These are phyloP conservation scores for Suhomyces canberraensis DNA, from an alignment of 805 yeast species.

Conservation along the genomic window DNA sequence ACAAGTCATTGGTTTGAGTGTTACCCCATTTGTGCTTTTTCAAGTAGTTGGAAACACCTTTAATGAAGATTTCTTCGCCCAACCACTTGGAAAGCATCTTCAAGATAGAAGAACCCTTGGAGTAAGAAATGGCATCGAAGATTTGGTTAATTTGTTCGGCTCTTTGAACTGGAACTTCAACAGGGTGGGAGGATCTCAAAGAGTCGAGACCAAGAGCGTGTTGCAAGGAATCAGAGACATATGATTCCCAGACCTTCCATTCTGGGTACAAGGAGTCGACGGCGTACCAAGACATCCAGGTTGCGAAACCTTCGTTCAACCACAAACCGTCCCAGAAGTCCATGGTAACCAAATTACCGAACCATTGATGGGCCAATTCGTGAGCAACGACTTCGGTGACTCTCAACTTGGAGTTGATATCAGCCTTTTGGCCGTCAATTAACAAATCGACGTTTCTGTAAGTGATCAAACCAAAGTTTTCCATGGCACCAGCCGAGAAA, in stretches of 20 bases:
- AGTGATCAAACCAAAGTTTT: conserved; percentile 78
- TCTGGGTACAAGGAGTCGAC: conserved; percentile 74
- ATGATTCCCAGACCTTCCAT: conserved; percentile 85
- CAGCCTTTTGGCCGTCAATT: conserved; percentile 68
- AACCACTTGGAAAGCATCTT: conserved; percentile 79
- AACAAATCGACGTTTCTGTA: conserved; percentile 74
- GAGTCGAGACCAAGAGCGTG: conserved; percentile 73
- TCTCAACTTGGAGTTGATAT: conserved; percentile 60
- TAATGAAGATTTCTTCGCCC: conserved; percentile 72
- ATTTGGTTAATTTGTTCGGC: conserved; percentile 82
- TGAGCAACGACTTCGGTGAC: conserved; percentile 86
- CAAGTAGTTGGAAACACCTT: conserved; percentile 76
- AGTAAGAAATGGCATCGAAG: conserved; percentile 79
- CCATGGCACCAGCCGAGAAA: conserved; percentile 88
- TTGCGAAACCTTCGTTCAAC: conserved; percentile 87
- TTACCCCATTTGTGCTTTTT: conserved; percentile 75
- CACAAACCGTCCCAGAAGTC: conserved; percentile 91
- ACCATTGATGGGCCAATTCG: conserved; percentile 91
- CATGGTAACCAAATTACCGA: conserved; percentile 87
- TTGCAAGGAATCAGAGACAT: conserved; percentile 74
- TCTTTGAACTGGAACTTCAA: conserved; percentile 75
- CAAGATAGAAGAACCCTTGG: conserved; percentile 75
- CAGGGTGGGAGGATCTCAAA: conserved; percentile 80
- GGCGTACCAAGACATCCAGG: conserved; percentile 88
- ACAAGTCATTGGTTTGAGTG: conserved; percentile 71